Evolutionary conservation across 495 filamentous ascomycete species (phyloP).

Genomic region (Aspergillus nidulans): DNA sequence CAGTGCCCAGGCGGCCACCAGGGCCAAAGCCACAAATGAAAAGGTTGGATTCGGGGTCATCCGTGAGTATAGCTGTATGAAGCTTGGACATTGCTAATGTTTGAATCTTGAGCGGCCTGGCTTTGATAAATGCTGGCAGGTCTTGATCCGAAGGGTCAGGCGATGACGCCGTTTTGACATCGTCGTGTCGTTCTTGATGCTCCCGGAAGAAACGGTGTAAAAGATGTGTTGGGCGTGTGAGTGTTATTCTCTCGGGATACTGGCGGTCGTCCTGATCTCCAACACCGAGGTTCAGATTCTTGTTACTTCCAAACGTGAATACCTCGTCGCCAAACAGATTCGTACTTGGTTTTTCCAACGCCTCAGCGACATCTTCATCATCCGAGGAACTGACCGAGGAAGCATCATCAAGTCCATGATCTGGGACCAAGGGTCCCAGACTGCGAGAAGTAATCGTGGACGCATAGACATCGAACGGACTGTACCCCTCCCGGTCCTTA

Average conservation of each 20-base stretch:
- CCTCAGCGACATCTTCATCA: constrained; percentile 34
- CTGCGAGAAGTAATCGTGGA: constrained; percentile 65
- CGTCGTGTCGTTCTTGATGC: constrained; percentile 41
- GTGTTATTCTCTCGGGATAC: constrained; percentile 74
- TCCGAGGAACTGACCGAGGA: constrained; percentile 34
- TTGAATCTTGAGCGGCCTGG: constrained; percentile 65
- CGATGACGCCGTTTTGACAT: constrained; percentile 12
- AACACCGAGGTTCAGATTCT: constrained; percentile 87
- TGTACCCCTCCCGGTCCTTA: constrained; percentile 92
- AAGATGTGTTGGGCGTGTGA: constrained; percentile 79
- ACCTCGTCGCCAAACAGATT: constrained; percentile 72
- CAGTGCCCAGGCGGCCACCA: constrained; percentile 84
- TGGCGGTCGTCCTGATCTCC: constrained; percentile 92
- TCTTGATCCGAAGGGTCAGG: constrained; percentile 31
- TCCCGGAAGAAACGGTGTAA: constrained; percentile 64
- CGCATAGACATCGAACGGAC: constrained; percentile 87
- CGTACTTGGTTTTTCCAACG: constrained; percentile 25
- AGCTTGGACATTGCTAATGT: constrained; percentile 85
- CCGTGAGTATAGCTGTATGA: constrained; percentile 83
- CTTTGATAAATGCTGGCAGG: constrained; percentile 64
- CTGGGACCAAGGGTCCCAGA: constrained; percentile 12
- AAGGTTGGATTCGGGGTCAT: constrained; percentile 86
- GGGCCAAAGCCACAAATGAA: constrained; percentile 91
- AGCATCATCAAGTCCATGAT: constrained; percentile 29
- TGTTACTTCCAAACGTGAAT: constrained; percentile 91